Conservation (phyloP, 2,329 filamentous ascomycete species). For the Coleophoma cylindrospora region DNA sequence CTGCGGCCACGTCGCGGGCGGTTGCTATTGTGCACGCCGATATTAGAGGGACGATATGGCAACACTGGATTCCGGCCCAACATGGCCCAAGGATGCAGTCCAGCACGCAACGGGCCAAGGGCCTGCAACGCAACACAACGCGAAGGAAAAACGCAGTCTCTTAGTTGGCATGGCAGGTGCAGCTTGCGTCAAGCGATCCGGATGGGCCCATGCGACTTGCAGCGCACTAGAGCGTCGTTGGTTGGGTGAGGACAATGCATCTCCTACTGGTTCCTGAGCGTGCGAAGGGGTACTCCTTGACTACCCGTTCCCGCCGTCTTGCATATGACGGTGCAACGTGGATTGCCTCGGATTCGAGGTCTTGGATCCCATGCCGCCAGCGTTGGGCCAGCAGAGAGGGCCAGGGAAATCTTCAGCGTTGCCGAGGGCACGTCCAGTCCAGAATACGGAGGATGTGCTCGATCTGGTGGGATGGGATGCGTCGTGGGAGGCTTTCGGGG, state of each 20-base stretch:
- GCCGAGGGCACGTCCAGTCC: too few species aligned
- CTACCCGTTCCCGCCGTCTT: slow-evolving; percentile 12
- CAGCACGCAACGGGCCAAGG: slow-evolving; percentile 16
- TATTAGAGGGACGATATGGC: slow-evolving; percentile 20
- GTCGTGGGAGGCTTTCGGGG: not conserved
- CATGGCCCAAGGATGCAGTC: slow-evolving; percentile 22
- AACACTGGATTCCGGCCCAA: slow-evolving; percentile 10
- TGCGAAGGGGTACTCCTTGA: not conserved
- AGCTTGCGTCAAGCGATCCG: not conserved
- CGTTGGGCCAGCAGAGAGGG: too few species aligned
- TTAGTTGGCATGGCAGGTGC: slow-evolving; percentile 3
- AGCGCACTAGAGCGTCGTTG: slow-evolving; percentile 18
- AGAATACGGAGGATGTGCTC: not conserved
- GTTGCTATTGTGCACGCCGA: not conserved
- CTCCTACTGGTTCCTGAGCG: slow-evolving; percentile 18
- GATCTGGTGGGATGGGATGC: not conserved
- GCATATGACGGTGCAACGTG: slow-evolving; percentile 22
- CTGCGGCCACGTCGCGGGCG: slow-evolving; percentile 24
- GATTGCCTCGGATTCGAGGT: slow-evolving; percentile 22
- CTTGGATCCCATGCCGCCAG: not conserved
- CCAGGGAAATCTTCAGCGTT: too few species aligned
- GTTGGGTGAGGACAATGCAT: slow-evolving; percentile 15
- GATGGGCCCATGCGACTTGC: slow-evolving; percentile 10
- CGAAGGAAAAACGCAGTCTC: slow-evolving; percentile 1
- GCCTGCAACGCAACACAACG: slow-evolving; percentile 11